Base-by-base conservation (phyloP, 768 basidiomycete genomes). In the Tricholoma sp. region DNA sequence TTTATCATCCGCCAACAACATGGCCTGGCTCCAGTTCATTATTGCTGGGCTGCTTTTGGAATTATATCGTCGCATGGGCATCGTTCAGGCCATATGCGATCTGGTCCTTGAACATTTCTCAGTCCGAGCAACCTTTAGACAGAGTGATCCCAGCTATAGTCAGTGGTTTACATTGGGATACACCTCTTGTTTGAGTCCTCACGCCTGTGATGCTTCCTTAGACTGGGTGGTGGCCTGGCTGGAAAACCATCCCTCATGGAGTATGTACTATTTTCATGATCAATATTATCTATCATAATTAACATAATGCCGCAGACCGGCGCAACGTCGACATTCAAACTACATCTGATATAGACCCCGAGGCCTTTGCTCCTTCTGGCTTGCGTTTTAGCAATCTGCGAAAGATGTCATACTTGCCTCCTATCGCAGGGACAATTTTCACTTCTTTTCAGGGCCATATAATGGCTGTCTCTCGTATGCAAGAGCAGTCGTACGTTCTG, bases 151-250 rank as follows among this genome's bases (percentile, higher is more conserved):
- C 13, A 74, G 78, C 52, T 86, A 77, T 61, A 66, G 86, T 86
- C 59, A 13, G 83, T 60, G 5, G 36, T 37, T 37, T 24, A 24
- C 4, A 24, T 24, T 24, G 24, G 24, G 2, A 24, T 24, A 4
- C 24, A 37, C 3, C 37, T 36, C 11, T 55, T 60, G 49, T 36
- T 47, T 24, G 4, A 34, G 24, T 28, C 33, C 12, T 28, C 9
- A 56, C 31, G 53, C 53, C 49, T 56, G n/a, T n/a, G 11, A 51
- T 41, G 29, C 12, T n/a, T 48, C 36, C 37, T 24, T 55, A 88
- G 85, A 77, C 33, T 89, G 88, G 88, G 74, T 89, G 60, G 77
- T 86, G 76, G 69, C 76, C 39, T 89, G 87, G 87, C 66, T 89
- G 0, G 81, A 84, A 84, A 5, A 75, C 75, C 50, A 82, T 82